These are phyloP conservation scores for Apiospora pterosperma DNA, from an alignment of 2,329 filamentous ascomycete genomes.

Conservation along the genomic window DNA sequence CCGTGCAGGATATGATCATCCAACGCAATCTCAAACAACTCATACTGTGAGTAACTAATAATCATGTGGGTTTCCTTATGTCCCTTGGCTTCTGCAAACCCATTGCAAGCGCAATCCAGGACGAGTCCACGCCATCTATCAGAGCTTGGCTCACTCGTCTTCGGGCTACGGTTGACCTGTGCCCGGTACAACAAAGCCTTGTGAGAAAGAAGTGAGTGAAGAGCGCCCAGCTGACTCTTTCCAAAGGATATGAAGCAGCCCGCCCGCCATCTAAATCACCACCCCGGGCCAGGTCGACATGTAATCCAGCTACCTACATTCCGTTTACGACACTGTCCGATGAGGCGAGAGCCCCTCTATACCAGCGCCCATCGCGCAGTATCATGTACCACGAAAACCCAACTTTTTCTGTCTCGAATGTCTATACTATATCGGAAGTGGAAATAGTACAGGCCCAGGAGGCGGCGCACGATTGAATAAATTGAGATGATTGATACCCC, in stretches of 20 bases:
- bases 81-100: neutral
- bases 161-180: neutral
- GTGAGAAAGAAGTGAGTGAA: neutral
- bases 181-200: neutral
- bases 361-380: neutral
- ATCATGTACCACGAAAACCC: neutral
- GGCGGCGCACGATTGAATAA: neutral
- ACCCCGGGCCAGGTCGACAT: neutral
- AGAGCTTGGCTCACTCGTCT: neutral
- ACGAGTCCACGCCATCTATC: neutral
- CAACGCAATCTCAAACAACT: slow-evolving; percentile 79
- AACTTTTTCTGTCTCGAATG: neutral
- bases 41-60: slow-evolving; percentile 55
- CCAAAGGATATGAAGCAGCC: neutral
- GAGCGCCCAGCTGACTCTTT: neutral
- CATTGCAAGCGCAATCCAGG: slow-evolving; percentile 3
- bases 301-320: neutral
- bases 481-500: slow-evolving; percentile 2
- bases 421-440: slow-evolving; percentile 1
- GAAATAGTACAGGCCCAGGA: neutral
- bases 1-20: slow-evolving; percentile 84
- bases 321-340: neutral
- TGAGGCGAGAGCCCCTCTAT: neutral
- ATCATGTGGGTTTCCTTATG: slow-evolving; percentile 14
- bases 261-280: neutral